Percentiles rank a stretch among this genome's conserved stretches.
phyloP scores from a whole-genome alignment of 2,329 filamentous ascomycete genomes.

The Alternaria ventricosa region DNA sequence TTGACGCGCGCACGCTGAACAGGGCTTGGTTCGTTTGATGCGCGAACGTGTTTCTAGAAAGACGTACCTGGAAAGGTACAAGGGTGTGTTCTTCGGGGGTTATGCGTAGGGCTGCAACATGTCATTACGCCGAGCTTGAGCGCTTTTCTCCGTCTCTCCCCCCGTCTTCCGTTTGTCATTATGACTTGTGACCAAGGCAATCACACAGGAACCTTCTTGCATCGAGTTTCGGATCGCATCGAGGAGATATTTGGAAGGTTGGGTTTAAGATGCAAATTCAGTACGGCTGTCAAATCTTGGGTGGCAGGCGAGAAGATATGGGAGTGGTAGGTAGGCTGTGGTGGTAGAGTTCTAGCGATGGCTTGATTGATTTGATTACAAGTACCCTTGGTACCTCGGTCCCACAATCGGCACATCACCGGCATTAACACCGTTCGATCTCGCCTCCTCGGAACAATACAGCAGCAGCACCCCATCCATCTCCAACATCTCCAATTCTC shows the following conservation, averaged over 20 bases:
- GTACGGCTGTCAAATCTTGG: neutral
- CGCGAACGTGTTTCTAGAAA: slow-evolving; percentile 13
- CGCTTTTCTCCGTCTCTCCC: neutral
- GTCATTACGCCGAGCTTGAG: neutral
- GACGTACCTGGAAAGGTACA: neutral
- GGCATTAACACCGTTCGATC: neutral
- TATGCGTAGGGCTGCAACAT: slow-evolving; percentile 6
- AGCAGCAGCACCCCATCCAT: neutral
- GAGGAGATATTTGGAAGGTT: neutral
- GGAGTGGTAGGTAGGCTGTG: neutral
- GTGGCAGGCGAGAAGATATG: neutral
- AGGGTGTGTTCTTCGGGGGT: neutral
- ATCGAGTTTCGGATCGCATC: neutral
- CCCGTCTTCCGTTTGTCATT: neutral
- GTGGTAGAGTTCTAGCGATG: neutral
- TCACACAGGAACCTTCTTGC: neutral
- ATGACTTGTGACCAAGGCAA: neutral
- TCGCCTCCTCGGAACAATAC: neutral
- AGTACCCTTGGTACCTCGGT: neutral
- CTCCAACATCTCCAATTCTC: neutral
- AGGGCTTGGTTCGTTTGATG: neutral
- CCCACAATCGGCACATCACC: neutral
- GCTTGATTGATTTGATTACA: neutral
- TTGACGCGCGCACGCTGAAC: neutral
- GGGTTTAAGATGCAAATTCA: neutral